Percentiles rank a stretch among this genome's conserved stretches.
These are phyloP conservation scores for Hypoxylon sp. DNA, from an alignment of 2,329 filamentous ascomycete species.

Conservation along the genomic window DNA sequence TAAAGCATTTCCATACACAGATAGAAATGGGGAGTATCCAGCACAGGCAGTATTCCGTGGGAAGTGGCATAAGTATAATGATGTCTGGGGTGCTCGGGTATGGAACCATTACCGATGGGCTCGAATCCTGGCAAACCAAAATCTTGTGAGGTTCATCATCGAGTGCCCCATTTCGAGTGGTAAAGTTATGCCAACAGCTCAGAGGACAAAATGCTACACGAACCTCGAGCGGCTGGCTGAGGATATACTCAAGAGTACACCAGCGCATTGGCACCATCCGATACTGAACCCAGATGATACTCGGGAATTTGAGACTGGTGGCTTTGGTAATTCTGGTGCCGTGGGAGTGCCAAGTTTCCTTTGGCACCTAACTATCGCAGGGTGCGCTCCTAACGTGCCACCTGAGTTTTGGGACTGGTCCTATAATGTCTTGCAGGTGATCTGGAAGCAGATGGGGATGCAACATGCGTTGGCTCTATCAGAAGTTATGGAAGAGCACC, in stretches of 20 bases:
- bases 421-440: slow-evolving; percentile 55
- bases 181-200: slow-evolving; percentile 44
- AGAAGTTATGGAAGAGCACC: slow-evolving; percentile 51
- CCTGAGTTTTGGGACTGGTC: slow-evolving; percentile 55
- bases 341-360: slow-evolving; percentile 58
- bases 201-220: slow-evolving; percentile 46
- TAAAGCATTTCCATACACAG: slow-evolving; percentile 51
- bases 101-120: slow-evolving; percentile 69
- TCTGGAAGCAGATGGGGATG: slow-evolving; percentile 63
- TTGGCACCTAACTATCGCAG: slow-evolving; percentile 58
- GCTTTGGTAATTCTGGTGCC: slow-evolving; percentile 55
- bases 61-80: slow-evolving; percentile 63
- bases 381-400: slow-evolving; percentile 57
- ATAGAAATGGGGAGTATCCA: slow-evolving; percentile 48
- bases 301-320: slow-evolving; percentile 48
- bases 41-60: slow-evolving; percentile 58
- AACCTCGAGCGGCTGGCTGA: slow-evolving; percentile 52
- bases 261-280: slow-evolving; percentile 63
- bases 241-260: slow-evolving; percentile 56
- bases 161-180: slow-evolving; percentile 51
- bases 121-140: slow-evolving; percentile 62
- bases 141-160: slow-evolving; percentile 54
- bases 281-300: slow-evolving; percentile 50
- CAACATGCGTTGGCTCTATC: slow-evolving; percentile 56
- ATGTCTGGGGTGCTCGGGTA: slow-evolving; percentile 62